Percentiles rank a stretch among this genome's conserved stretches.
phyloP scores from a whole-genome alignment of 73 alveolate genomes.

The Stentor roeselii region DNA sequence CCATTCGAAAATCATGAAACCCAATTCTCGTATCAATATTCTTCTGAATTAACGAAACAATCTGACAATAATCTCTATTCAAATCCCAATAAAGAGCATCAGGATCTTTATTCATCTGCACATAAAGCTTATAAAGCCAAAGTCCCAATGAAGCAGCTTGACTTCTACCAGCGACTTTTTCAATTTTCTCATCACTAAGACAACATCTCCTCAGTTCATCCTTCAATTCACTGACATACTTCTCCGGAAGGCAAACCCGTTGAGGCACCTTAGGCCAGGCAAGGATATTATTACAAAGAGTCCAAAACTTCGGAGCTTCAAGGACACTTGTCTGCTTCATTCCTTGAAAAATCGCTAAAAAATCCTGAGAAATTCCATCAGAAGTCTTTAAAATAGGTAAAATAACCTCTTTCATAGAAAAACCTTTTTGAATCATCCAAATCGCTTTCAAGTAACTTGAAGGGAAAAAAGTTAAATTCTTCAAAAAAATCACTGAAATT shows the following conservation, averaged over 20 bases:
- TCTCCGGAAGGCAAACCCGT: not conserved
- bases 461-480: not conserved
- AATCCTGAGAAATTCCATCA: not conserved
- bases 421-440: not conserved
- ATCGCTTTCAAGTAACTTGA: not conserved
- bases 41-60: not conserved
- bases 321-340: not conserved
- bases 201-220: not conserved
- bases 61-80: not conserved
- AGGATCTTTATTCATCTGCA: not conserved
- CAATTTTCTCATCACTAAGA: not conserved
- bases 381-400: slow-evolving; percentile 5
- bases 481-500: not conserved
- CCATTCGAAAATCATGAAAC: not conserved
- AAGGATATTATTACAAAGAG: not conserved
- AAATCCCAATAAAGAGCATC: not conserved
- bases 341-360: not conserved
- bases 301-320: not conserved
- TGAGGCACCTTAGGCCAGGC: slow-evolving; percentile 2
- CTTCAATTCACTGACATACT: not conserved
- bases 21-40: not conserved
- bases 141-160: not conserved
- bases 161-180: not conserved
- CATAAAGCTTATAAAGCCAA: slow-evolving; percentile 27
- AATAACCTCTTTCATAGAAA: not conserved